Conservation (phyloP, 352 stramenopile species). For the Achlya hypogyna region DNA sequence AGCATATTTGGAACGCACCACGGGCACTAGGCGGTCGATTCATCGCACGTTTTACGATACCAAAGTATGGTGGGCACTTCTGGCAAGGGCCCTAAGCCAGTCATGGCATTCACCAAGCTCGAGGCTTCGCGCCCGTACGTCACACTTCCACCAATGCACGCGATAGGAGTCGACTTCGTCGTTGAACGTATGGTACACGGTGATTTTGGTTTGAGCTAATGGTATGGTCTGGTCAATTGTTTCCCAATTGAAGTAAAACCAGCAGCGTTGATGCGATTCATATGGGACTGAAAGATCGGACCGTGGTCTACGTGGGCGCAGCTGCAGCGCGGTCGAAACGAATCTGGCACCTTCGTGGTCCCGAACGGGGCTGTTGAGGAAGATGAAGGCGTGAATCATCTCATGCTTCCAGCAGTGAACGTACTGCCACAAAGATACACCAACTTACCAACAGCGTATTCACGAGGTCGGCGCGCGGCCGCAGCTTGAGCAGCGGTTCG, state of each 20-base stretch:
- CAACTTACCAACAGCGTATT: conserved; percentile 70
- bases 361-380: conserved; percentile 61
- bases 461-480: conserved; percentile 69
- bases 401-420: conserved; percentile 66
- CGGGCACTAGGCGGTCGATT: conserved; percentile 66
- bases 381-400: conserved; percentile 87
- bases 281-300: conserved; percentile 68
- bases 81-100: conserved; percentile 57
- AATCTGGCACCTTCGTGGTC: conserved; percentile 43
- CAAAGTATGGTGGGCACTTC: conserved; percentile 56
- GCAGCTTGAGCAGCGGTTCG: conserved; percentile 73
- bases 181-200: conserved; percentile 84
- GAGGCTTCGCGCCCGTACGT: too few relatives aligned
- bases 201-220: conserved; percentile 53
- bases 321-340: neutral
- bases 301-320: conserved; percentile 44
- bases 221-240: neutral
- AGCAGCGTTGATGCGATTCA: conserved; percentile 64
- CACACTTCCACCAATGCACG: conserved; percentile 80
- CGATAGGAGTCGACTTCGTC: conserved; percentile 82
- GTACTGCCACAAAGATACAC: neutral
- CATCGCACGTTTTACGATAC: conserved; percentile 79
- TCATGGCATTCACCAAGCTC: too few relatives aligned
- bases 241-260: conserved; percentile 25
- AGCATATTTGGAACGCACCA: conserved; percentile 1